phyloP scores from a whole-genome alignment of 805 yeast genomes.

The Torulaspora delbrueckii region DNA sequence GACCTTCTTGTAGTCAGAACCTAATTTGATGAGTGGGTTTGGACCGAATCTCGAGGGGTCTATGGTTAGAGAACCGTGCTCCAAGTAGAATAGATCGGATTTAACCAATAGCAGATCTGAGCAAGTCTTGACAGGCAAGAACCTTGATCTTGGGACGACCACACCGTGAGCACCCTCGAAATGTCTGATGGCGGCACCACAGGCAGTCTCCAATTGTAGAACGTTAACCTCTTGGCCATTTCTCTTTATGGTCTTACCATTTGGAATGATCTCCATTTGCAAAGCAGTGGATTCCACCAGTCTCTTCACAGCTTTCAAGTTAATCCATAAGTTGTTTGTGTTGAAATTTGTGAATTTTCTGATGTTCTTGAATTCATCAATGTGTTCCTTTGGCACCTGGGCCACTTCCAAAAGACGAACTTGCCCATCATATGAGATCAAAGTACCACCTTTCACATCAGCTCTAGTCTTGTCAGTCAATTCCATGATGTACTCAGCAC shows the following conservation, averaged over 20 bases:
- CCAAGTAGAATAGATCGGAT: constrained; percentile 85
- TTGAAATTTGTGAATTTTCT: constrained; percentile 97
- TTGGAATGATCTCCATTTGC: constrained; percentile 92
- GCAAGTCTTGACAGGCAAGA: constrained; percentile 96
- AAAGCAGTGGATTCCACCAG: constrained; percentile 78
- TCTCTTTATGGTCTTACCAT: constrained; percentile 70
- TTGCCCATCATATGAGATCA: constrained; percentile 91
- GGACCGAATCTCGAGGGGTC: constrained; percentile 84
- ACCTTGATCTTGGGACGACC: constrained; percentile 96
- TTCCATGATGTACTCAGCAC: constrained; percentile 96
- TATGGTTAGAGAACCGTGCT: constrained; percentile 84
- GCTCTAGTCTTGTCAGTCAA: constrained; percentile 98
- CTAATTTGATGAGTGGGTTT: constrained; percentile 91
- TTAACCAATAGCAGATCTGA: constrained; percentile 92
- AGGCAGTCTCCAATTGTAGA: constrained; percentile 95
- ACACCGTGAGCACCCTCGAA: constrained; percentile 95
- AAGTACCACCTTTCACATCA: constrained; percentile 98
- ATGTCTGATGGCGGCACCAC: constrained; percentile 97
- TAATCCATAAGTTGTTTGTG: constrained; percentile 97
- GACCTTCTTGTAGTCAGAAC: constrained; percentile 95
- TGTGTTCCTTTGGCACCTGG: constrained; percentile 97
- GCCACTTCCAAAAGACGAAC: constrained; percentile 86
- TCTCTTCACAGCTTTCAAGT: constrained; percentile 88
- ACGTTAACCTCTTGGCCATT: constrained; percentile 81
- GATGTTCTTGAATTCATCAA: constrained; percentile 95